These are phyloP conservation scores for Jacaranda copaia DNA, from an alignment of 257 asterid species.

Conservation along the genomic window DNA sequence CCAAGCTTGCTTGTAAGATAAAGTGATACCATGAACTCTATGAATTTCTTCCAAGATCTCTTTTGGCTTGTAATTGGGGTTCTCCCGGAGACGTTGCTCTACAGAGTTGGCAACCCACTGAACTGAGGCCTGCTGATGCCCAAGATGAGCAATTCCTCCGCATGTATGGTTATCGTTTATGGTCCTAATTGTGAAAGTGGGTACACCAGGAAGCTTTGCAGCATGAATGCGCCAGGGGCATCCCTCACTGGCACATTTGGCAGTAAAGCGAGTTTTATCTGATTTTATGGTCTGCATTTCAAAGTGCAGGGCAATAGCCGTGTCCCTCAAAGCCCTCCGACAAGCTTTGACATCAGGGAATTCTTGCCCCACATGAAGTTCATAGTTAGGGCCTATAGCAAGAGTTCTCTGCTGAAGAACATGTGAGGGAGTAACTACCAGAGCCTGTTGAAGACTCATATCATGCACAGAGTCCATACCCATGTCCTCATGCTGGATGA, in stretches of 20 bases:
- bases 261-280: conserved; percentile 92
- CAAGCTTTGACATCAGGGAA: conserved; percentile 92
- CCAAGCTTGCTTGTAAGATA: conserved; percentile 99
- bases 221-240: conserved; percentile 99
- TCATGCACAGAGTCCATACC: conserved; percentile 61
- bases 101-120: conserved; percentile 98
- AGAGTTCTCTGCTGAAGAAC: conserved; percentile 83
- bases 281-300: conserved; percentile 94
- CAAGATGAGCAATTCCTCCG: conserved; percentile 88
- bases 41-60: conserved; percentile 96
- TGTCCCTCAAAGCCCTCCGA: conserved; percentile 90
- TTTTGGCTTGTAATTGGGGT: conserved; percentile 91
- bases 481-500: conserved; percentile 69
- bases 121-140: conserved; percentile 98
- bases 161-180: conserved; percentile 81
- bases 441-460: conserved; percentile 57
- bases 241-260: conserved; percentile 84
- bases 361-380: conserved; percentile 95
- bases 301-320: conserved; percentile 93
- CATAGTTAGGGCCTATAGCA: conserved; percentile 61
- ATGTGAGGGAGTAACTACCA: conserved; percentile 60
- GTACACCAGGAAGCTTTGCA: conserved; percentile 96
- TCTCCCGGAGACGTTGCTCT: conserved; percentile 83
- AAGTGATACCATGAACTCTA: conserved; percentile 78
- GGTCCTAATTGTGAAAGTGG: conserved; percentile 91